Conservation (phyloP, 805 yeast species). For the Metschnikowia vanudenii region DNA sequence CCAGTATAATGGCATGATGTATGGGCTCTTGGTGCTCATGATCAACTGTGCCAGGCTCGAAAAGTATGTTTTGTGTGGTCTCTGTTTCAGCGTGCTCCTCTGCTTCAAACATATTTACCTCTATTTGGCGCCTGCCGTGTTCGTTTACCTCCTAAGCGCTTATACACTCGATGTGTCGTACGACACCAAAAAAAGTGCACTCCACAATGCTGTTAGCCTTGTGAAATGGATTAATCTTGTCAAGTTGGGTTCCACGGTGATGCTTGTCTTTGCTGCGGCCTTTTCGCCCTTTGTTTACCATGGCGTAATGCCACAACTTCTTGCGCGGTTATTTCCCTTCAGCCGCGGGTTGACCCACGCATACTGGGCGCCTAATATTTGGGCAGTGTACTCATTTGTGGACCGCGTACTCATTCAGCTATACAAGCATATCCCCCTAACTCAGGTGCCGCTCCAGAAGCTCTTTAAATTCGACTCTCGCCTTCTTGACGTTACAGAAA, state of each 20-base stretch:
- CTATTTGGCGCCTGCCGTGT: conserved; percentile 92
- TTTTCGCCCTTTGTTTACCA: conserved; percentile 75
- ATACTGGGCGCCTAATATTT: conserved; percentile 97
- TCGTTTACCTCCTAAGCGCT: conserved; percentile 69
- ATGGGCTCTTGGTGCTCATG: conserved; percentile 75
- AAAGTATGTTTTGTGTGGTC: conserved; percentile 58
- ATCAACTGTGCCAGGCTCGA: conserved; percentile 66
- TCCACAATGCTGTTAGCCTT: conserved; percentile 32
- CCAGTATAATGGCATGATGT: conserved; percentile 94
- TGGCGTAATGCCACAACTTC: conserved; percentile 60
- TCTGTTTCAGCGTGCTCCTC: conserved; percentile 68
- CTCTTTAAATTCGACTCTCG: conserved; percentile 47
- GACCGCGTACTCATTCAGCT: conserved; percentile 66
- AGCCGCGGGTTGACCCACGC: conserved; percentile 96
- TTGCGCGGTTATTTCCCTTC: conserved; percentile 82
- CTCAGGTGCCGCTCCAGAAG: conserved; percentile 28
- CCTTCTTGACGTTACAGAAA: conserved; percentile 32
- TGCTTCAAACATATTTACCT: conserved; percentile 95
- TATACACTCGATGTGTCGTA: conserved; percentile 57
- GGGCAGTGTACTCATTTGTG: conserved; percentile 88
- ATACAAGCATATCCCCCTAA: conserved; percentile 35
- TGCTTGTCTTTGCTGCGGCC: conserved; percentile 60
- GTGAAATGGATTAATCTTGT: conserved; percentile 56
- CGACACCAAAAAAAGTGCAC: conserved; percentile 23
- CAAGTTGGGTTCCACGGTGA: conserved; percentile 62